Conservation (phyloP, 331 rosid genomes). For the Cydonia oblonga region DNA sequence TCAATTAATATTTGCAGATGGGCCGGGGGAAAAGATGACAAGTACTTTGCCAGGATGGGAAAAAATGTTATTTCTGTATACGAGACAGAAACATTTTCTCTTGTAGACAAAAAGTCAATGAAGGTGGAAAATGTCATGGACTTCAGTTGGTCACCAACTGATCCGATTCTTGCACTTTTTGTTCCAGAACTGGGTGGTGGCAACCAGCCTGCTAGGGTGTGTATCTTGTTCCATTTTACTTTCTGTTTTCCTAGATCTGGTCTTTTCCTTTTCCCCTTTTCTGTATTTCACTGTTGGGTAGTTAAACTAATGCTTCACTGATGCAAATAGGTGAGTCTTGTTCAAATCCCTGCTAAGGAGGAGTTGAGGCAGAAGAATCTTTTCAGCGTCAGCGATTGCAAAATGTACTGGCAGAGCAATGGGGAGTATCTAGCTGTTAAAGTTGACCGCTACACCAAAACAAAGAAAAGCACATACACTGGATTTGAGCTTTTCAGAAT, state of each 20-base stretch:
- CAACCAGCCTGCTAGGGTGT: slow-evolving; percentile 82
- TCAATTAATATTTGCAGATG: slow-evolving; percentile 36
- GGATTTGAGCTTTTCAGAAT: slow-evolving; percentile 87
- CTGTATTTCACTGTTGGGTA: background rate
- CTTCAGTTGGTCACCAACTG: slow-evolving; percentile 84
- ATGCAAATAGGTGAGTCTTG: slow-evolving; percentile 54
- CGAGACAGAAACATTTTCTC: slow-evolving; percentile 75
- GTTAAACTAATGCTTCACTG: background rate
- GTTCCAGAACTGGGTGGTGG: slow-evolving; percentile 93
- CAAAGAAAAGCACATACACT: slow-evolving; percentile 73
- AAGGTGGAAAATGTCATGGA: slow-evolving; percentile 82
- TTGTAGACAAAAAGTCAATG: slow-evolving; percentile 65
- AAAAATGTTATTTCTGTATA: slow-evolving; percentile 63
- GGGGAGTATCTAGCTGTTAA: slow-evolving; percentile 89
- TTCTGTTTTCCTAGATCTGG: background rate
- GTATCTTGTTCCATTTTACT: slow-evolving; percentile 1
- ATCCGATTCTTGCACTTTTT: slow-evolving; percentile 71
- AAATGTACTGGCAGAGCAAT: slow-evolving; percentile 86
- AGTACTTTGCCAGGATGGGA: slow-evolving; percentile 78
- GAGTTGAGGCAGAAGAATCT: slow-evolving; percentile 82
- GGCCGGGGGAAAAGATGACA: slow-evolving; percentile 77
- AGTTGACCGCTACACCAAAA: slow-evolving; percentile 77
- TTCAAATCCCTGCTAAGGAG: slow-evolving; percentile 76
- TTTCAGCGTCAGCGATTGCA: slow-evolving; percentile 83
- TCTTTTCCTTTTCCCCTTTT: background rate